phyloP scores from a whole-genome alignment of 768 basidiomycete genomes.

The Mycena galericulata region DNA sequence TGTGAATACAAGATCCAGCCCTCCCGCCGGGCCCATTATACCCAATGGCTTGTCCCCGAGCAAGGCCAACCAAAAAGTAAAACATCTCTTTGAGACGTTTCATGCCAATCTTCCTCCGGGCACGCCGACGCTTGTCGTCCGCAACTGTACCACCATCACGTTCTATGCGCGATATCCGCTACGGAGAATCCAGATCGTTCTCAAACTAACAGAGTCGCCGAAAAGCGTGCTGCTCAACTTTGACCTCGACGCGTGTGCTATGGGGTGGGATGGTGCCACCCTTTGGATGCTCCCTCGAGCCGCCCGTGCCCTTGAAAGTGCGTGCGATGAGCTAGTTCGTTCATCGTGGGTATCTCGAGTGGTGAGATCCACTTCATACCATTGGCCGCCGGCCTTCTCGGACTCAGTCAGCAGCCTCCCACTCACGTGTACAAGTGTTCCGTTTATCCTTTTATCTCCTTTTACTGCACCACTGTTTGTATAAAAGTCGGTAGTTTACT shows the following conservation, averaged over 20 bases:
- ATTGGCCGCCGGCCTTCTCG: too few relatives aligned
- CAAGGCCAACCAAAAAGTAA: slow-evolving; percentile 14
- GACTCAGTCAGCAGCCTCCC: too few relatives aligned
- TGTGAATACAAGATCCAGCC: too few relatives aligned
- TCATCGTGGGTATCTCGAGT: too few relatives aligned
- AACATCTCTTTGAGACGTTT: slow-evolving; percentile 20
- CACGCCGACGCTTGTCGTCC: slow-evolving; percentile 10
- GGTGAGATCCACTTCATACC: too few relatives aligned
- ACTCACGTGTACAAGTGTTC: too few relatives aligned
- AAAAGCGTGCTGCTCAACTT: slow-evolving; percentile 23
- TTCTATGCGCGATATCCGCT: slow-evolving; percentile 28
- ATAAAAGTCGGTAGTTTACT: too few relatives aligned
- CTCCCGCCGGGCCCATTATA: too few relatives aligned
- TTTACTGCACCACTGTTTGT: too few relatives aligned
- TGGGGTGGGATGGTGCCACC: slow-evolving; percentile 25
- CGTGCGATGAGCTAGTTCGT: too few relatives aligned
- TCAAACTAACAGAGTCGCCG: slow-evolving; percentile 15
- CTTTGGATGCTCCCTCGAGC: slow-evolving; percentile 30
- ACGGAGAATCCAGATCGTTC: slow-evolving; percentile 24
- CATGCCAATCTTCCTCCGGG: slow-evolving; percentile 20
- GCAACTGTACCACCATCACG: slow-evolving; percentile 23
- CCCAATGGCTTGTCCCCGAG: slow-evolving; percentile 1
- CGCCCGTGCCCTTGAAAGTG: slow-evolving; percentile 29
- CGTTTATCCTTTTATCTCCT: too few relatives aligned
- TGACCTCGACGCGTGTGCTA: slow-evolving; percentile 29